Percentiles rank a stretch among this genome's conserved stretches.
Conservation (phyloP, 2,329 filamentous ascomycete species). For the Fusarium paranaense region DNA sequence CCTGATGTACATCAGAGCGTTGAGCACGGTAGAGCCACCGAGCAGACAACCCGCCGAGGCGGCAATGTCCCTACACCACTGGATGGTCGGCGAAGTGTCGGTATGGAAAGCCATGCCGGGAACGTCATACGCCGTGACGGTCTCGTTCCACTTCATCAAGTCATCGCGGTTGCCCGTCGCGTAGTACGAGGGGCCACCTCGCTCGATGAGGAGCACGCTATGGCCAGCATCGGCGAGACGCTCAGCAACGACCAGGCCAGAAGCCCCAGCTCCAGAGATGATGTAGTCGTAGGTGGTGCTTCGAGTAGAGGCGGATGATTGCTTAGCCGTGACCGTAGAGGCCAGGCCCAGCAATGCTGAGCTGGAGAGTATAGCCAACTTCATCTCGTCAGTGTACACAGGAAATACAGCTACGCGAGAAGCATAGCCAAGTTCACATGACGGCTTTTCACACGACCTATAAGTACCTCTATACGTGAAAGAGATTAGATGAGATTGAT, state of each 20-base stretch:
- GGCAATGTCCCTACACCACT: slow-evolving; percentile 39
- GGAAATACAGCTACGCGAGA: neutral
- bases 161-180: slow-evolving; percentile 71
- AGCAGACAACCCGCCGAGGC: slow-evolving; percentile 69
- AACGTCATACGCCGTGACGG: slow-evolving; percentile 76
- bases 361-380: slow-evolving; percentile 9
- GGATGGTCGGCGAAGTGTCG: slow-evolving; percentile 60
- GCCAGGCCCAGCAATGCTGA: slow-evolving; percentile 28
- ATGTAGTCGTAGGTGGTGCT: slow-evolving; percentile 39
- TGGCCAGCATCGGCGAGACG: slow-evolving; percentile 71
- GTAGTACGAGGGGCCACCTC: slow-evolving; percentile 69
- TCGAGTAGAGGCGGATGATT: slow-evolving; percentile 8
- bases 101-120: slow-evolving; percentile 78
- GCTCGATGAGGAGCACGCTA: slow-evolving; percentile 71
- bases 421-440: neutral
- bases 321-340: slow-evolving; percentile 13
- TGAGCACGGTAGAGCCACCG: slow-evolving; percentile 73
- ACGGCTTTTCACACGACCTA: neutral
- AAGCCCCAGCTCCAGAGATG: slow-evolving; percentile 37
- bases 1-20: slow-evolving; percentile 76
- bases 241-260: slow-evolving; percentile 38
- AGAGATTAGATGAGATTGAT: slow-evolving; percentile 42
- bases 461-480: neutral
- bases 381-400: slow-evolving; percentile 15
- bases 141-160: slow-evolving; percentile 68